phyloP scores from a whole-genome alignment of 1,139 yeast species.

The Williopsis jadinii region DNA sequence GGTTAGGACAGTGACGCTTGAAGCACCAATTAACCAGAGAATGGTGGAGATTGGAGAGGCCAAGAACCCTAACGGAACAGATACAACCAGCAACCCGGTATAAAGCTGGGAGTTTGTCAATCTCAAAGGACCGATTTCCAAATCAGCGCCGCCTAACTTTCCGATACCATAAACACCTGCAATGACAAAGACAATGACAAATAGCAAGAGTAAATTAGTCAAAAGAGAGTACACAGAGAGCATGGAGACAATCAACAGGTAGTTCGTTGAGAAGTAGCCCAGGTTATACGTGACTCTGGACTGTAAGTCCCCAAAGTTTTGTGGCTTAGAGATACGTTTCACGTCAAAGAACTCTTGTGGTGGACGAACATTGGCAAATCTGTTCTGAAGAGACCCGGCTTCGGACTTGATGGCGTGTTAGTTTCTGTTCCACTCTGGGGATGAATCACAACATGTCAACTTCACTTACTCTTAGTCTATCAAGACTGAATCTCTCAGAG shows the following conservation, averaged over 20 bases:
- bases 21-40: conserved; percentile 96
- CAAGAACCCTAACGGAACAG: conserved; percentile 83
- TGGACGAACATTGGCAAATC: conserved; percentile 71
- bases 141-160: conserved; percentile 73
- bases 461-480: conserved; percentile 33
- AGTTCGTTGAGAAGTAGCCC: conserved; percentile 84
- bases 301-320: conserved; percentile 83
- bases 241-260: conserved; percentile 65
- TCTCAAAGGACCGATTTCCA: conserved; percentile 56
- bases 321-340: conserved; percentile 85
- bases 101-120: conserved; percentile 80
- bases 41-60: conserved; percentile 92
- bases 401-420: conserved; percentile 22
- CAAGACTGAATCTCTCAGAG: conserved; percentile 45
- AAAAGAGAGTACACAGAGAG: conserved; percentile 66
- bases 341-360: conserved; percentile 92
- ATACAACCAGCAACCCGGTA: conserved; percentile 71
- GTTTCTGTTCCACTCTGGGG: background rate
- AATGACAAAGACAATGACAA: conserved; percentile 63
- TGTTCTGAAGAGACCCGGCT: conserved; percentile 43
- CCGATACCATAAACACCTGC: conserved; percentile 77
- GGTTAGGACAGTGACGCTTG: conserved; percentile 77
- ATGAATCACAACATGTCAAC: background rate
- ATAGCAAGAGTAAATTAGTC: conserved; percentile 76
- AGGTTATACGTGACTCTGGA: conserved; percentile 81